phyloP scores from a whole-genome alignment of 2,329 filamentous ascomycete species.

The Xylariaceae sp. region DNA sequence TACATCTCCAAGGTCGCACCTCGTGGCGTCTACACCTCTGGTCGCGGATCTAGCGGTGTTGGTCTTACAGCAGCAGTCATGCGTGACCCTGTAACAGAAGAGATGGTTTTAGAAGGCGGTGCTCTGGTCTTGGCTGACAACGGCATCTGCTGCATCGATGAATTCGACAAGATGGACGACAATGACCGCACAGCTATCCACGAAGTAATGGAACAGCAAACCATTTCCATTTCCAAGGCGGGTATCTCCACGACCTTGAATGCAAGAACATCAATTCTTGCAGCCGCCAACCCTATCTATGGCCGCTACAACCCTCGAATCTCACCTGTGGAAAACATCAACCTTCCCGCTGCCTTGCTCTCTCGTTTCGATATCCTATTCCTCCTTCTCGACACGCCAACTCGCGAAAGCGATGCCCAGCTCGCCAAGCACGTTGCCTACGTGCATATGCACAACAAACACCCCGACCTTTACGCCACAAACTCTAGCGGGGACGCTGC shows the following conservation, averaged over 20 bases:
- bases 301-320: conserved; percentile 97
- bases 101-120: conserved; percentile 79
- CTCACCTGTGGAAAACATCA: conserved; percentile 98
- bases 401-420: conserved; percentile 84
- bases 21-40: conserved; percentile 80
- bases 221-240: conserved; percentile 76
- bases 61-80: conserved; percentile 80
- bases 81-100: conserved; percentile 77
- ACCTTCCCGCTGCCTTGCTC: conserved; percentile 91
- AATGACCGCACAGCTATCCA: conserved; percentile 77
- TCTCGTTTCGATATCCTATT: conserved; percentile 98
- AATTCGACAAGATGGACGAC: conserved; percentile 89
- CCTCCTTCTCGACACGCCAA: conserved; percentile 90
- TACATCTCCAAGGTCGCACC: conserved; percentile 98
- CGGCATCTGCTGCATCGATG: conserved; percentile 81
- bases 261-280: conserved; percentile 90
- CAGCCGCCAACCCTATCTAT: conserved; percentile 94
- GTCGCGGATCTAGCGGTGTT: conserved; percentile 75
- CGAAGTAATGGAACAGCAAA: conserved; percentile 87
- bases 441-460: conserved; percentile 94
- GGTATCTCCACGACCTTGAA: conserved; percentile 76
- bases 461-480: conserved; percentile 64
- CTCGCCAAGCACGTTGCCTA: conserved; percentile 92
- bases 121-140: conserved; percentile 77
- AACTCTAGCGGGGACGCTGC: conserved; percentile 41